These are phyloP conservation scores for Hordeum pubiflorum DNA, from an alignment of 202 grass and related monocot species.

Conservation along the genomic window DNA sequence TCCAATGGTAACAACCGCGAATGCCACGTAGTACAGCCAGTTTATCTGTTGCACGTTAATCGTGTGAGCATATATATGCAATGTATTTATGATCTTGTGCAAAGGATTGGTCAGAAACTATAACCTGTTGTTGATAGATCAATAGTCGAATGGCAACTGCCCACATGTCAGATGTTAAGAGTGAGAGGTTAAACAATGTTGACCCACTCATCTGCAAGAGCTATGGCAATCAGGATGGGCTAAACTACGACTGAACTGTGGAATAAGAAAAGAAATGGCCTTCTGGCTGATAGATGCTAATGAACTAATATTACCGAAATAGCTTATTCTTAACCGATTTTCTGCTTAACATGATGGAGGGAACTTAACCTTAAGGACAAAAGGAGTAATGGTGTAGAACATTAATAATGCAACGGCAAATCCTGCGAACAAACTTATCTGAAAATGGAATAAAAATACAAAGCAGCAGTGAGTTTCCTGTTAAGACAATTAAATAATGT, in stretches of 20 bases:
- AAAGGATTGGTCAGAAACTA: constrained; percentile 4
- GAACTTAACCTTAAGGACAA: constrained; percentile 65
- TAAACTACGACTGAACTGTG: neutral
- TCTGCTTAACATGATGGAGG: neutral
- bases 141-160: constrained; percentile 65
- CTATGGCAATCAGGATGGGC: neutral
- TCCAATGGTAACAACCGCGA: constrained; percentile 50
- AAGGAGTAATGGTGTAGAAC: constrained; percentile 64
- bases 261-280: neutral
- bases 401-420: constrained; percentile 53
- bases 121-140: constrained; percentile 77
- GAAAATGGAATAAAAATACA: neutral
- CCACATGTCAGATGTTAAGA: constrained; percentile 85
- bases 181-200: constrained; percentile 57
- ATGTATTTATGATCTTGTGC: neutral
- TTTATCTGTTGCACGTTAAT: constrained; percentile 37
- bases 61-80: constrained; percentile 17
- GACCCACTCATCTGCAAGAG: constrained; percentile 47
- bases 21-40: constrained; percentile 65
- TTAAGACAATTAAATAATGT: constrained; percentile 1
- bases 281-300: neutral
- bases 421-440: constrained; percentile 71
- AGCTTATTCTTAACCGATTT: neutral
- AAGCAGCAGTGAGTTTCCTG: neutral
- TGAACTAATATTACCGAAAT: constrained; percentile 3